Evolutionary conservation across 805 yeast genomes (phyloP).

Genomic region (Wickerhamiella spandovensis): DNA sequence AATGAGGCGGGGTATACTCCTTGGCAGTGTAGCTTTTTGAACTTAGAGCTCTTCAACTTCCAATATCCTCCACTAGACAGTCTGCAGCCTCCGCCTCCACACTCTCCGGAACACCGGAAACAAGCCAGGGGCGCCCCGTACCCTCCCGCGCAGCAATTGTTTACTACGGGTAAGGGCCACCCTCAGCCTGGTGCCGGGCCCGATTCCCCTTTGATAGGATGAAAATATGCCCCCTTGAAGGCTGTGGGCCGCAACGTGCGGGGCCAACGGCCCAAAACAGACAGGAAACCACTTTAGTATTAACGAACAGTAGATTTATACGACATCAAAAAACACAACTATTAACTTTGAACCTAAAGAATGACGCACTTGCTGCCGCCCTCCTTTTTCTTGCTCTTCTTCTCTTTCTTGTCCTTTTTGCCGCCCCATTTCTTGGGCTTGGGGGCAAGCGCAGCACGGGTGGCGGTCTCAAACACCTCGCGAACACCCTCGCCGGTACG

Average conservation of each 20-base stretch:
- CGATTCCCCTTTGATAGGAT: not conserved
- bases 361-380: constrained; percentile 6
- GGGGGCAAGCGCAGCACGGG: constrained; percentile 73
- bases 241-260: not conserved
- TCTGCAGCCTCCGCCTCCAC: too few relatives aligned
- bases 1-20: too few relatives aligned
- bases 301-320: not conserved
- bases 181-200: too few relatives aligned
- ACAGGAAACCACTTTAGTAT: too few relatives aligned
- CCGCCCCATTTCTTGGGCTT: constrained; percentile 14
- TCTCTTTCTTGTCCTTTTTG: constrained; percentile 16
- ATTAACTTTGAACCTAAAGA: constrained; percentile 2
- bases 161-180: not conserved
- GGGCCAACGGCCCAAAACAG: not conserved
- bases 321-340: not conserved
- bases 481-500: constrained; percentile 74
- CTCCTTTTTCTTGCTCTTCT: constrained; percentile 8
- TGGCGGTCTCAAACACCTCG: constrained; percentile 86
- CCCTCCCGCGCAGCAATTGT: not conserved
- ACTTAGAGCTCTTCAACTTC: too few relatives aligned
- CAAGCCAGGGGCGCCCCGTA: too few relatives aligned
- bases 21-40: too few relatives aligned
- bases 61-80: too few relatives aligned
- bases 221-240: not conserved
- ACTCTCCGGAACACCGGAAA: too few relatives aligned